A percentile compares a stretch with the other conserved stretches of the same genome.
These are phyloP conservation scores for Cryoendolithus antarcticus DNA, from an alignment of 2,329 filamentous ascomycete species.

Conservation along the genomic window DNA sequence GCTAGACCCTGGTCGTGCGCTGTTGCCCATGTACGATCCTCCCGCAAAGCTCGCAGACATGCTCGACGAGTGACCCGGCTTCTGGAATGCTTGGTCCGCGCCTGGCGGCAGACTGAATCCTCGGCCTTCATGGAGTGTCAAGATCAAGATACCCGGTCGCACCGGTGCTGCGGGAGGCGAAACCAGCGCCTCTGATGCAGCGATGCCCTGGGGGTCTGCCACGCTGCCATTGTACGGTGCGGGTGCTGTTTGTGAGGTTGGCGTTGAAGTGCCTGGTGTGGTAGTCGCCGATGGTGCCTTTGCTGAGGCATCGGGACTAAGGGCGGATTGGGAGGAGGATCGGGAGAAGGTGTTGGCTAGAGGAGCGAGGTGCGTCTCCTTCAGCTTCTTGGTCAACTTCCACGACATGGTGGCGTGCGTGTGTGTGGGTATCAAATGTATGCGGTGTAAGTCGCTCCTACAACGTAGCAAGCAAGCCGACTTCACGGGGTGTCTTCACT, in stretches of 20 bases:
- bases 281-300: slow-evolving; percentile 21
- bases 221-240: slow-evolving; percentile 33
- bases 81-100: slow-evolving; percentile 64
- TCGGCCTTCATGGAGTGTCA: slow-evolving; percentile 89
- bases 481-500: too few relatives aligned
- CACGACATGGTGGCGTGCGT: slow-evolving; percentile 9
- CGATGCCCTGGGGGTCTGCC: slow-evolving; percentile 52
- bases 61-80: slow-evolving; percentile 60
- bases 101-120: slow-evolving; percentile 85
- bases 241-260: slow-evolving; percentile 27
- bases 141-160: slow-evolving; percentile 90
- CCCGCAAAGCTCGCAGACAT: slow-evolving; percentile 39
- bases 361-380: slow-evolving; percentile 91
- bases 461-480: too few relatives aligned
- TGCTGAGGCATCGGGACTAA: slow-evolving; percentile 44
- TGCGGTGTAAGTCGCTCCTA: too few relatives aligned
- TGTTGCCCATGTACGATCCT: slow-evolving; percentile 43
- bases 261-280: slow-evolving; percentile 12
- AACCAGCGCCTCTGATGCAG: slow-evolving; percentile 71
- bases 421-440: too few relatives aligned
- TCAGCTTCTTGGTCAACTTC: slow-evolving; percentile 46
- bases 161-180: slow-evolving; percentile 56
- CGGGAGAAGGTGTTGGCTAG: slow-evolving; percentile 80
- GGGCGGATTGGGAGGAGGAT: slow-evolving; percentile 83
- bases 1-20: slow-evolving; percentile 49